These are phyloP conservation scores for Leishmania lainsoni DNA, from an alignment of 208 protist genomes.

Conservation along the genomic window DNA sequence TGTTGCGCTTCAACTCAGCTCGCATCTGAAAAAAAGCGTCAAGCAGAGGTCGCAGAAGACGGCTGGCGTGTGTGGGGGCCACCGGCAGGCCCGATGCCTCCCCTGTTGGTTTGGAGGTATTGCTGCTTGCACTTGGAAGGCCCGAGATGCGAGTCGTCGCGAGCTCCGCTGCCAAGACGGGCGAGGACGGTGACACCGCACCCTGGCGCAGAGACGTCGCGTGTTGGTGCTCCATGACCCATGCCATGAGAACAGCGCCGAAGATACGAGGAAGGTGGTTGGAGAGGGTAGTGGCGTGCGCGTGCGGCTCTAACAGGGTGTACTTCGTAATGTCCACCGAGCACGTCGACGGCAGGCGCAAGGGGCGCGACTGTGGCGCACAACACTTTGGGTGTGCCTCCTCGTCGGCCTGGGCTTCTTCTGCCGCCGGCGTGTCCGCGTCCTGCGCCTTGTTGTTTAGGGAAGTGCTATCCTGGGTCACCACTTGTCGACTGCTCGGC, in stretches of 20 bases:
- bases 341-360: constrained; percentile 1
- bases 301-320: constrained; percentile 36
- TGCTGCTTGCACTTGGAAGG: constrained; percentile 5
- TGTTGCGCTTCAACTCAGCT: constrained; percentile 10
- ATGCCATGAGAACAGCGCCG: constrained; percentile 42
- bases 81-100: not conserved
- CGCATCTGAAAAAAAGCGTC: constrained; percentile 31
- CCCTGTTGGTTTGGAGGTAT: not conserved
- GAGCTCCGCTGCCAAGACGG: not conserved
- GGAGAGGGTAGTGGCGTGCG: constrained; percentile 45
- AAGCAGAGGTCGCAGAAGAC: constrained; percentile 29
- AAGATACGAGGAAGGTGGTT: constrained; percentile 53
- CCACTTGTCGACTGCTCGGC: not conserved
- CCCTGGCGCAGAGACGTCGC: not conserved
- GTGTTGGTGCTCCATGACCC: constrained; percentile 40
- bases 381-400: not conserved
- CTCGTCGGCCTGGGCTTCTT: not conserved
- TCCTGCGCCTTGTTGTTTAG: not conserved
- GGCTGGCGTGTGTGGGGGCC: not conserved
- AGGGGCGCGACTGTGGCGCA: not conserved
- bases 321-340: constrained; percentile 37
- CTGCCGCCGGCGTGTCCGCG: not conserved
- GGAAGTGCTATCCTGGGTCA: not conserved
- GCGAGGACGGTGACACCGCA: not conserved
- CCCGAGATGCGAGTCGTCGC: constrained; percentile 13